Percentiles rank a stretch among this genome's conserved stretches.
Conservation (phyloP, 495 filamentous ascomycete genomes). For the Podospora australis region DNA sequence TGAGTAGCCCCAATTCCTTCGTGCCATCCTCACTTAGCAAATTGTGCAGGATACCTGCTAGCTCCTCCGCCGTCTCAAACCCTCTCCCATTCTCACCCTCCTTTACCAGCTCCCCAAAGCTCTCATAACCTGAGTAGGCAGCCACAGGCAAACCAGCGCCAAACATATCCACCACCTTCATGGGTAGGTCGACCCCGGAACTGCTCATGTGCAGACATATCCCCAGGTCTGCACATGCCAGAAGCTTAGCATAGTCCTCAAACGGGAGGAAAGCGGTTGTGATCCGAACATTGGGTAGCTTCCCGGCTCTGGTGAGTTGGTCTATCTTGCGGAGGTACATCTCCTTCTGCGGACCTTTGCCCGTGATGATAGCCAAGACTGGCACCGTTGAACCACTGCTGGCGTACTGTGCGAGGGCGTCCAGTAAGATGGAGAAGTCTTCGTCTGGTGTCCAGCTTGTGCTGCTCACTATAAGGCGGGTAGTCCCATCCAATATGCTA, state of each 20-base stretch:
- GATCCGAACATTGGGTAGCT: conserved; percentile 62
- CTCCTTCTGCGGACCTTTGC: conserved; percentile 78
- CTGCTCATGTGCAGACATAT: conserved; percentile 88
- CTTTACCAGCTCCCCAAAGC: conserved; percentile 78
- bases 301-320: conserved; percentile 49
- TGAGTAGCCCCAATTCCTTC: conserved; percentile 53
- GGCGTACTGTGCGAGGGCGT: conserved; percentile 67
- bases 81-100: conserved; percentile 81
- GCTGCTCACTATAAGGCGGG: conserved; percentile 72
- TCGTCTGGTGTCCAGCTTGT: conserved; percentile 97
- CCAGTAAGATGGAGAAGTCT: conserved; percentile 86
- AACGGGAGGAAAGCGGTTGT: conserved; percentile 76
- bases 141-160: conserved; percentile 86
- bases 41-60: conserved; percentile 52
- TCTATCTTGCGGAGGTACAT: conserved; percentile 63
- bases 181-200: conserved; percentile 91
- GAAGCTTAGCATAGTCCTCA: conserved; percentile 73
- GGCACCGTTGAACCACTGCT: conserved; percentile 35
- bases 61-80: conserved; percentile 60
- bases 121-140: conserved; percentile 75
- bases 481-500: conserved; percentile 47
- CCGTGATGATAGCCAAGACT: conserved; percentile 78
- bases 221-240: conserved; percentile 85
- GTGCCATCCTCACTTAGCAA: conserved; percentile 49
- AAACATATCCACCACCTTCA: conserved; percentile 99